Conservation (phyloP, 768 basidiomycete species). For the Scleroderma bovista region DNA sequence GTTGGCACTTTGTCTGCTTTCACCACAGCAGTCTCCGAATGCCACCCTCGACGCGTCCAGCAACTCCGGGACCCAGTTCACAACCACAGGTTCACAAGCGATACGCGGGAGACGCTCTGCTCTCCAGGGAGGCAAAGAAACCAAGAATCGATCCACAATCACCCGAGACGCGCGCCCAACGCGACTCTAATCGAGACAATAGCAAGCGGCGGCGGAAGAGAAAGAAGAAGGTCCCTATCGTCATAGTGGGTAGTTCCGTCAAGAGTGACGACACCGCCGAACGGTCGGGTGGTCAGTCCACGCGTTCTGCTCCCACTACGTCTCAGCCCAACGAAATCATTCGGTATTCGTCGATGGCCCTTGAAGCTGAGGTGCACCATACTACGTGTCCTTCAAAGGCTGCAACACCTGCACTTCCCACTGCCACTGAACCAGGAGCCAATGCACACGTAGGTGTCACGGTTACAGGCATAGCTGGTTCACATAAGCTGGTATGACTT, state of each 20-base stretch:
- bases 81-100: conserved; percentile 8
- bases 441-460: background rate
- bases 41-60: conserved; percentile 21
- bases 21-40: conserved; percentile 7
- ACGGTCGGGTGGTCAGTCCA: conserved; percentile 6
- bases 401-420: too few species aligned
- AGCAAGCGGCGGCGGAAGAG: conserved; percentile 22
- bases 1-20: background rate
- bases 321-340: conserved; percentile 23
- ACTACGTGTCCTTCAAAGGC: too few species aligned
- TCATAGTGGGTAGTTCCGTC: background rate
- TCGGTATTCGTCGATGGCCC: conserved; percentile 19
- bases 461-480: background rate
- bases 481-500: background rate
- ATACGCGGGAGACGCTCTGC: conserved; percentile 21
- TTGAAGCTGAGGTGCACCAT: conserved; percentile 6
- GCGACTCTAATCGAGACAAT: conserved; percentile 17
- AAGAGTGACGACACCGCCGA: conserved; percentile 10
- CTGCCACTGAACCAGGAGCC: background rate
- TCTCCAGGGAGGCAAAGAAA: conserved; percentile 19
- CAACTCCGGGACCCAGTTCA: conserved; percentile 12
- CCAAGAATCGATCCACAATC: conserved; percentile 14
- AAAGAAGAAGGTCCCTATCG: conserved; percentile 25
- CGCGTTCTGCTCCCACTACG: conserved; percentile 3
- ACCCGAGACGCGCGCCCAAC: conserved; percentile 10